These are phyloP conservation scores for Dianthus caryophyllus DNA, from an alignment of 148 eudicot species.

Conservation along the genomic window DNA sequence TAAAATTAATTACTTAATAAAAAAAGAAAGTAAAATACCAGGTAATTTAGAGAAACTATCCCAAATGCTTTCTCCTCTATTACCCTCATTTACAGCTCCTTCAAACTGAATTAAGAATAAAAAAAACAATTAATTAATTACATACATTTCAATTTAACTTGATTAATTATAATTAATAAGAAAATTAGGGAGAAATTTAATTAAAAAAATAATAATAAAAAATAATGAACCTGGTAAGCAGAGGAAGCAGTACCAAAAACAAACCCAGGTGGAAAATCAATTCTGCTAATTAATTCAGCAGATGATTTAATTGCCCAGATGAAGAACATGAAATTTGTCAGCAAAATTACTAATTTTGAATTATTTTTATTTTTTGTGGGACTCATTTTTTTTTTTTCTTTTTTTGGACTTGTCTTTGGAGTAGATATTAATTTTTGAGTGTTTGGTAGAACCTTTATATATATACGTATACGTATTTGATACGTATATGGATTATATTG, in stretches of 20 bases:
- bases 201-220: too few species aligned
- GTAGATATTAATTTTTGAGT: background rate
- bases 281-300: conserved; percentile 33
- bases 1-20: too few species aligned
- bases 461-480: too few species aligned
- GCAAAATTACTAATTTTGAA: conserved; percentile 15
- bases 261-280: conserved; percentile 70
- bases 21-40: conserved; percentile 25
- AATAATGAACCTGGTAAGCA: conserved; percentile 93
- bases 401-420: too few species aligned
- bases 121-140: too few species aligned
- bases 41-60: conserved; percentile 64
- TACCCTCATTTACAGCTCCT: conserved; percentile 95
- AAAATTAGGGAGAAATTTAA: background rate
- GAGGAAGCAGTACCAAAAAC: conserved; percentile 94
- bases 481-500: too few species aligned
- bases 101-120: conserved; percentile 53
- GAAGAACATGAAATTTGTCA: conserved; percentile 2
- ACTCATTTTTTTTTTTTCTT: background rate
- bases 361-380: background rate
- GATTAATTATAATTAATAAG: background rate
- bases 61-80: conserved; percentile 86
- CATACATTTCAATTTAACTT: background rate
- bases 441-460: background rate
- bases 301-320: background rate